phyloP scores from a whole-genome alignment of 305 asterid species.

The Fraxinus sp. region DNA sequence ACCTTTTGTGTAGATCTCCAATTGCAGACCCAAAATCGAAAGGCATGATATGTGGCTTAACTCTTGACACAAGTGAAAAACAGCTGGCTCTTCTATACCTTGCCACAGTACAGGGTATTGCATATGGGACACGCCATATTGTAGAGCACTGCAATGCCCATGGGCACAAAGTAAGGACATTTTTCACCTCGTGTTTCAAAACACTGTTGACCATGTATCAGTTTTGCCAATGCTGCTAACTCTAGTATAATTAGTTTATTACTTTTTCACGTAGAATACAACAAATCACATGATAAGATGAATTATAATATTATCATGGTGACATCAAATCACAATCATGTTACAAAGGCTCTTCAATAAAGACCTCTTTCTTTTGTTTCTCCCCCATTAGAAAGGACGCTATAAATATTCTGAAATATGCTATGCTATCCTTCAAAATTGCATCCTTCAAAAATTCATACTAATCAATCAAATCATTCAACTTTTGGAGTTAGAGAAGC shows the following conservation, averaged over 20 bases:
- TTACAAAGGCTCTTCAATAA: no score
- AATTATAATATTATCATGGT: background rate
- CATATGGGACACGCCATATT: constrained; percentile 92
- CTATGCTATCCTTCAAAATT: no score
- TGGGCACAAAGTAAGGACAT: constrained; percentile 74
- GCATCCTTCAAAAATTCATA: no score
- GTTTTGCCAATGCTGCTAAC: background rate
- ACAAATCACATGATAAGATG: background rate
- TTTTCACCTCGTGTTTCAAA: constrained; percentile 16
- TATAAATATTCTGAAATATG: no score
- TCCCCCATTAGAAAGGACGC: no score
- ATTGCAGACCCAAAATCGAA: constrained; percentile 90
- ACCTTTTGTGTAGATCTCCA: constrained; percentile 73
- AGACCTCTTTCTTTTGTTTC: no score
- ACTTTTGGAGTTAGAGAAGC: background rate
- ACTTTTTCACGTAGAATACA: background rate
- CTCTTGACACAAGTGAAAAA: constrained; percentile 79
- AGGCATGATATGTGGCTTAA: constrained; percentile 81
- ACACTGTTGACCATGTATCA: background rate
- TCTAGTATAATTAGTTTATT: background rate
- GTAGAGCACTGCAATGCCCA: constrained; percentile 91
- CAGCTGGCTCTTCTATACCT: constrained; percentile 91
- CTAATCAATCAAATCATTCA: no score
- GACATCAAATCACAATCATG: background rate
- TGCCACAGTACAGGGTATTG: constrained; percentile 84